phyloP scores from a whole-genome alignment of 768 basidiomycete species.

The Lepiota venenata region DNA sequence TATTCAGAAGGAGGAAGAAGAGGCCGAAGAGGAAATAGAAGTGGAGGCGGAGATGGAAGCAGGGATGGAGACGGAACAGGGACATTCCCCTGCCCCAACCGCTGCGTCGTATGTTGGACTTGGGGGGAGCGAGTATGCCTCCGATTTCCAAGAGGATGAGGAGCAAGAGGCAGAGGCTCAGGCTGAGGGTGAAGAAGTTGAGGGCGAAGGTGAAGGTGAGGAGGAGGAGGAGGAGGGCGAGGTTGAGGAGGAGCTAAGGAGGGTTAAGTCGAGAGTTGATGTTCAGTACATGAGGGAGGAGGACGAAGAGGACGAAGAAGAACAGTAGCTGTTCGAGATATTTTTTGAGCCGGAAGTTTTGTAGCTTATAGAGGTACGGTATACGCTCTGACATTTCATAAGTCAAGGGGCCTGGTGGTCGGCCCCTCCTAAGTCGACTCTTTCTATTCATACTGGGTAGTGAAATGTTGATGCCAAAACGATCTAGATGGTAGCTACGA shows the following conservation, averaged over 20 bases:
- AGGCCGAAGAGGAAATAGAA: constrained; percentile 16
- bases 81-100: constrained; percentile 48
- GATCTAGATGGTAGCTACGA: too few relatives aligned
- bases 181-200: constrained; percentile 41
- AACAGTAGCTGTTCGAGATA: not conserved
- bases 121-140: constrained; percentile 9
- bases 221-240: constrained; percentile 29
- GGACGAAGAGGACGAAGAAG: constrained; percentile 10
- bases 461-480: not conserved
- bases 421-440: not conserved
- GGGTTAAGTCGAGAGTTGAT: not conserved
- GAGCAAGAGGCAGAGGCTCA: constrained; percentile 57
- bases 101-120: constrained; percentile 41
- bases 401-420: not conserved
- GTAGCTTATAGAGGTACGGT: not conserved
- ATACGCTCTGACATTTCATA: not conserved
- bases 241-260: constrained; percentile 7
- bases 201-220: constrained; percentile 24
- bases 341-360: not conserved
- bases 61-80: constrained; percentile 19
- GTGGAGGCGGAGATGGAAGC: constrained; percentile 23
- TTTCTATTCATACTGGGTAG: not conserved
- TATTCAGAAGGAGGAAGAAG: constrained; percentile 8
- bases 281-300: constrained; percentile 2
- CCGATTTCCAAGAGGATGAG: constrained; percentile 39